A percentile compares a stretch with the other conserved stretches of the same genome.
Conservation (phyloP, 352 stramenopile genomes). For the Globisporangium cederbergense region DNA sequence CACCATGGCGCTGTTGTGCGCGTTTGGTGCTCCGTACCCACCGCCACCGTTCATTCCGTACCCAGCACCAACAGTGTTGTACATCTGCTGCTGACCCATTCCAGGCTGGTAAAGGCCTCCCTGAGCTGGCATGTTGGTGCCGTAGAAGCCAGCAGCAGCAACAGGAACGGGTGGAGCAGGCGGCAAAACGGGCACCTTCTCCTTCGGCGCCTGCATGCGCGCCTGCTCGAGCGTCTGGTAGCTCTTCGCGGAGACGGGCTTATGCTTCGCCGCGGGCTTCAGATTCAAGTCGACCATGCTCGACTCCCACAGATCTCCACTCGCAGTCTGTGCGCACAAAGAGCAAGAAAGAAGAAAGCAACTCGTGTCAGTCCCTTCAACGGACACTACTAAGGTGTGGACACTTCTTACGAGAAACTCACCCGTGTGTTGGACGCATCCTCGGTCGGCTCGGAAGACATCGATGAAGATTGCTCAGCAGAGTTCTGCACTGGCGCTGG, state of each 20-base stretch:
- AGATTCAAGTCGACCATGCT: slow-evolving; percentile 77
- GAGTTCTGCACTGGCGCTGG: slow-evolving; percentile 16
- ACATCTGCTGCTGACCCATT: slow-evolving; percentile 34
- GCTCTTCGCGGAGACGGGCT: slow-evolving; percentile 39
- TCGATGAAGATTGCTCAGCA: slow-evolving; percentile 13
- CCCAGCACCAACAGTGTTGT: slow-evolving; percentile 24
- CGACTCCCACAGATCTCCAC: slow-evolving; percentile 66
- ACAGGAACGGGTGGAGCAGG: slow-evolving; percentile 22
- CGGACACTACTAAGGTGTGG: neutral
- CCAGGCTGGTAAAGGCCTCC: slow-evolving; percentile 25
- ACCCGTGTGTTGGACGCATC: slow-evolving; percentile 29
- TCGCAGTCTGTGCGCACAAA: slow-evolving; percentile 27
- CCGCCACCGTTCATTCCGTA: slow-evolving; percentile 24
- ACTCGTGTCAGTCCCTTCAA: neutral
- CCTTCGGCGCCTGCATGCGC: slow-evolving; percentile 47
- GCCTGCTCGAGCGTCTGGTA: slow-evolving; percentile 77
- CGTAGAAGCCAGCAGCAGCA: slow-evolving; percentile 22
- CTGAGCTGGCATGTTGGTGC: slow-evolving; percentile 13
- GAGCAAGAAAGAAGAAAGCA: neutral
- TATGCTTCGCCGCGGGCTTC: slow-evolving; percentile 41
- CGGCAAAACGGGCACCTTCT: slow-evolving; percentile 62
- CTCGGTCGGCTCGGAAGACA: slow-evolving; percentile 25
- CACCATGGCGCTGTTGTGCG: slow-evolving; percentile 17
- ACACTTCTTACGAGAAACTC: neutral
- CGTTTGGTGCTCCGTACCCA: slow-evolving; percentile 9